Conservation (phyloP, 305 asterid genomes). For the Fraxinus angustifolia region DNA sequence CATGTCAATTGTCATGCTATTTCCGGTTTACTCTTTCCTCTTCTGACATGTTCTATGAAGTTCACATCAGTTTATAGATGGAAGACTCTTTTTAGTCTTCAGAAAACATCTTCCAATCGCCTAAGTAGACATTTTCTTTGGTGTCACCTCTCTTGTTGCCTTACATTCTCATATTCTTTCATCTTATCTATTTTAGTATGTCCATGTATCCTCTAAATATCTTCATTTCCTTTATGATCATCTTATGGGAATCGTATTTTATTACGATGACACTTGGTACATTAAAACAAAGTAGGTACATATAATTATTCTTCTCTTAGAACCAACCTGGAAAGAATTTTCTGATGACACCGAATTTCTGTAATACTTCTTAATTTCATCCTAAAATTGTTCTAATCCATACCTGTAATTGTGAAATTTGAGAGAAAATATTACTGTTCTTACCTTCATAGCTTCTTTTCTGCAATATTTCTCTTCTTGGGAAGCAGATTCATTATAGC, state of each 20-base stretch:
- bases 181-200: not conserved
- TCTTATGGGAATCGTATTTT: not conserved
- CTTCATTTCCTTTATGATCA: not conserved
- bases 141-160: not conserved
- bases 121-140: not conserved
- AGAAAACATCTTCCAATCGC: not conserved
- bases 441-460: slow-evolving; percentile 31
- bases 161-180: not conserved
- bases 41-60: not conserved
- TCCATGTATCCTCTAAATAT: not conserved
- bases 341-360: not conserved
- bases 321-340: not conserved
- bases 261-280: not conserved
- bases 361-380: not conserved
- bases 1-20: not conserved
- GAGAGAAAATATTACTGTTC: not conserved
- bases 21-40: not conserved
- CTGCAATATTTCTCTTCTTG: slow-evolving; percentile 12
- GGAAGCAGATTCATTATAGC: not conserved
- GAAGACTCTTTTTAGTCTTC: not conserved
- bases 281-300: not conserved
- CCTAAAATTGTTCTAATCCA: not conserved
- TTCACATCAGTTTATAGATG: not conserved
- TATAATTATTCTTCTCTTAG: not conserved
- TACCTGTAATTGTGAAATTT: not conserved